phyloP scores from a whole-genome alignment of 2,329 filamentous ascomycete genomes.

The Cladorrhinum sp. region DNA sequence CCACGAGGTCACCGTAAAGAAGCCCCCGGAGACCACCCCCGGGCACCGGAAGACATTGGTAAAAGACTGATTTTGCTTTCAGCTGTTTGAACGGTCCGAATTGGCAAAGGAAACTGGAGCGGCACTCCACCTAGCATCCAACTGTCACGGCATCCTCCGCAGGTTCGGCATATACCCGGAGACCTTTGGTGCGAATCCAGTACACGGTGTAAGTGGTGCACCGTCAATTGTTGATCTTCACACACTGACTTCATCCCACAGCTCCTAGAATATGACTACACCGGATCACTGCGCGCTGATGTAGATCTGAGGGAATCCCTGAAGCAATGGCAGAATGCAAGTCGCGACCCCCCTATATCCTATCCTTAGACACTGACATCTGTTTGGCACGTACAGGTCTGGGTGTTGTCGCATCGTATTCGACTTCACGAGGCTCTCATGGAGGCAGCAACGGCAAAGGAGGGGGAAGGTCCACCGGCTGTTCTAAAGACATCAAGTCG shows the following conservation, averaged over 20 bases:
- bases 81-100: conserved; percentile 47
- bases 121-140: conserved; percentile 54
- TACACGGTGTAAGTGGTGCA: conserved; percentile 28
- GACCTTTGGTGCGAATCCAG: conserved; percentile 36
- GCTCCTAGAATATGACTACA: conserved; percentile 37
- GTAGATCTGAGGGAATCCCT: conserved; percentile 35
- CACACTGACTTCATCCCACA: conserved; percentile 11
- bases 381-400: conserved; percentile 21
- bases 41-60: background rate
- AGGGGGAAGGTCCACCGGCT: conserved; percentile 36
- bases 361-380: background rate
- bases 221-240: background rate
- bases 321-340: conserved; percentile 44
- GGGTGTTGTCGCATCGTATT: conserved; percentile 52
- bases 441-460: conserved; percentile 36
- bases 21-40: background rate
- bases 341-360: background rate
- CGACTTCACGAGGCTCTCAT: conserved; percentile 51
- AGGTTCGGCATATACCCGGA: conserved; percentile 29
- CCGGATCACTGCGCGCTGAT: conserved; percentile 37
- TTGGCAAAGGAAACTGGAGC: conserved; percentile 53
- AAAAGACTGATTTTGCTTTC: background rate
- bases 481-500: conserved; percentile 40
- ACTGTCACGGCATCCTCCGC: conserved; percentile 47
- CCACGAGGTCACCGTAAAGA: conserved; percentile 39